phyloP scores from a whole-genome alignment of 192 early-diverging fungal genomes.

The Jimgerdemannia flammicorona region DNA sequence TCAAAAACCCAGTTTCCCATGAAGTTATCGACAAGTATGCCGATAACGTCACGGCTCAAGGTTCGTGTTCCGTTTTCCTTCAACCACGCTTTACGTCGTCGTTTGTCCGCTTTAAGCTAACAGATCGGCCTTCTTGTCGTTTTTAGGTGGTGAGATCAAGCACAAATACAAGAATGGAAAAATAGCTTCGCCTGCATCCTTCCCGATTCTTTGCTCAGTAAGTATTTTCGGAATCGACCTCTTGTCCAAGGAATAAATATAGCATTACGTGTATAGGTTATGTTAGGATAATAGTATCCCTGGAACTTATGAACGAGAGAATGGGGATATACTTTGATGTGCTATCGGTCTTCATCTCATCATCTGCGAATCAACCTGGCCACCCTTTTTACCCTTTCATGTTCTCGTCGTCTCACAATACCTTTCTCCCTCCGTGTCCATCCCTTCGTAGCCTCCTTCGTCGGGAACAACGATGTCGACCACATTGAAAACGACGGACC shows the following conservation, averaged over 20 bases:
- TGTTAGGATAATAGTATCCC: too few species aligned
- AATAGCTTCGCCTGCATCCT: constrained; percentile 52
- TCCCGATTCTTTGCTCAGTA: constrained; percentile 39
- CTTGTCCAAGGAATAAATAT: too few species aligned
- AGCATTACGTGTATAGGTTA: too few species aligned
- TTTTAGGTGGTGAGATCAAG: constrained; percentile 24
- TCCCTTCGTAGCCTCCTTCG: constrained; percentile 32
- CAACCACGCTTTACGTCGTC: too few species aligned
- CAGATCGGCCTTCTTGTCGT: not conserved
- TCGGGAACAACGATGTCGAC: constrained; percentile 23
- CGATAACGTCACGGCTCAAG: constrained; percentile 7
- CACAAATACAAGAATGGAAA: constrained; percentile 43
- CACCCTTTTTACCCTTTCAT: not conserved
- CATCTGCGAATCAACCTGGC: not conserved
- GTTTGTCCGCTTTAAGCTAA: too few species aligned
- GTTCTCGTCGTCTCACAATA: not conserved
- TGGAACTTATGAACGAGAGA: too few species aligned
- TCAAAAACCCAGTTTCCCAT: constrained; percentile 43
- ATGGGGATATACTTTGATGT: too few species aligned
- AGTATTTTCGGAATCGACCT: not conserved
- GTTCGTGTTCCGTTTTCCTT: not conserved
- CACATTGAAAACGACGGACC: constrained; percentile 57
- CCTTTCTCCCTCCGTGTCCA: too few species aligned
- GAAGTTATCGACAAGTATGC: constrained; percentile 19
- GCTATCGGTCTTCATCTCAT: too few species aligned